These are phyloP conservation scores for Suillus occidentalis DNA, from an alignment of 768 basidiomycete genomes.

Conservation along the genomic window DNA sequence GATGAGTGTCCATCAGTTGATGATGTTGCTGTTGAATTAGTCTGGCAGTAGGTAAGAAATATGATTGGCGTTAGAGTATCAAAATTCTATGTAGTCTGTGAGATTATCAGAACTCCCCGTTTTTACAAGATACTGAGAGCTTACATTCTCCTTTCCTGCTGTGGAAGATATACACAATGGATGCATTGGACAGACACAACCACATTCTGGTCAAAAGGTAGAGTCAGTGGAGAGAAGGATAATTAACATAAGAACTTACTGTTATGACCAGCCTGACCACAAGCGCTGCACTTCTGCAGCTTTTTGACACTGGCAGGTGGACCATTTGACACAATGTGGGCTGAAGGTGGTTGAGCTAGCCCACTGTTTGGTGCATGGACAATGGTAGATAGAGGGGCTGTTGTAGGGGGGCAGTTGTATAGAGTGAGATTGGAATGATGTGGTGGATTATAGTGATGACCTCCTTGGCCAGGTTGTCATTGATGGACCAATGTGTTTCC, in stretches of 20 bases:
- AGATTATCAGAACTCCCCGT: too few relatives aligned
- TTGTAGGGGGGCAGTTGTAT: not conserved
- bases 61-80: too few relatives aligned
- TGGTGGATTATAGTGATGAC: not conserved
- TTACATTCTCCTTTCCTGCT: too few relatives aligned
- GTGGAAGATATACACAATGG: too few relatives aligned
- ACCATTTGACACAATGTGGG: not conserved
- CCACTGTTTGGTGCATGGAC: not conserved
- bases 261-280: constrained; percentile 12
- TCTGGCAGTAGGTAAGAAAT: not conserved
- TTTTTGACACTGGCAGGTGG: not conserved
- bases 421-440: not conserved
- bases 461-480: constrained; percentile 1
- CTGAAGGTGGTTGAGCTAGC: too few relatives aligned
- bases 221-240: too few relatives aligned
- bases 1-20: not conserved
- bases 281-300: constrained; percentile 6
- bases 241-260: not conserved
- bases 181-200: too few relatives aligned
- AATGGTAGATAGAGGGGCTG: not conserved
- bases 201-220: too few relatives aligned
- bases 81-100: too few relatives aligned
- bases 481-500: constrained; percentile 22
- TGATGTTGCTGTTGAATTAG: not conserved
- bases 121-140: too few relatives aligned